phyloP scores from a whole-genome alignment of 208 protist species.

The Strigomonas culicis region DNA sequence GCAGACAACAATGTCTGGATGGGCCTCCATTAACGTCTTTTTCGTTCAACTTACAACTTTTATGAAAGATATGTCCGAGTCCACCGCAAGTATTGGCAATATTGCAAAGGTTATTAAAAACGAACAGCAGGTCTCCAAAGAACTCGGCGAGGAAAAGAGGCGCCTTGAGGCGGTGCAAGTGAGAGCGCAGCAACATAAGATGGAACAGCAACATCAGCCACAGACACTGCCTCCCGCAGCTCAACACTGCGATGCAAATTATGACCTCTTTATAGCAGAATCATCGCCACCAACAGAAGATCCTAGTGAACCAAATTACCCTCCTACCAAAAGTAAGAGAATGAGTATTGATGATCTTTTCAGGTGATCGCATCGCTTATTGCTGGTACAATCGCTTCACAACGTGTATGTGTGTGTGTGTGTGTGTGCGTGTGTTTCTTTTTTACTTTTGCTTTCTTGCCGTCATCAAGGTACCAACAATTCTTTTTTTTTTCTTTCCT shows the following conservation, averaged over 20 bases:
- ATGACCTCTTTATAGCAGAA: no score
- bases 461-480: neutral
- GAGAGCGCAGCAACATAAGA: neutral
- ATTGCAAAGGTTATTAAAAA: conserved; percentile 48
- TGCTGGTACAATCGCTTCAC: neutral
- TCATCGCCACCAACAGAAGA: no score
- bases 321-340: no score
- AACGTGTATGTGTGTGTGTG: neutral
- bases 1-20: conserved; percentile 66
- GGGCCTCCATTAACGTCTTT: conserved; percentile 64
- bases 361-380: conserved; percentile 14
- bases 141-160: conserved; percentile 53
- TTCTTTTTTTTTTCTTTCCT: neutral
- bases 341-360: conserved; percentile 40
- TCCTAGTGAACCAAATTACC: no score
- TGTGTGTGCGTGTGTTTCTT: neutral
- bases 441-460: neutral
- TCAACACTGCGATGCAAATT: neutral
- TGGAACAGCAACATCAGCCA: neutral
- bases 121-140: conserved; percentile 43
- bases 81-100: conserved; percentile 21
- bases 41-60: conserved; percentile 51
- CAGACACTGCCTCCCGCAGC: neutral
- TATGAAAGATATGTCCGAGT: conserved; percentile 24
- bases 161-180: neutral